These are phyloP conservation scores for Sphaerostilbella broomeana DNA, from an alignment of 2,329 filamentous ascomycete species.

Conservation along the genomic window DNA sequence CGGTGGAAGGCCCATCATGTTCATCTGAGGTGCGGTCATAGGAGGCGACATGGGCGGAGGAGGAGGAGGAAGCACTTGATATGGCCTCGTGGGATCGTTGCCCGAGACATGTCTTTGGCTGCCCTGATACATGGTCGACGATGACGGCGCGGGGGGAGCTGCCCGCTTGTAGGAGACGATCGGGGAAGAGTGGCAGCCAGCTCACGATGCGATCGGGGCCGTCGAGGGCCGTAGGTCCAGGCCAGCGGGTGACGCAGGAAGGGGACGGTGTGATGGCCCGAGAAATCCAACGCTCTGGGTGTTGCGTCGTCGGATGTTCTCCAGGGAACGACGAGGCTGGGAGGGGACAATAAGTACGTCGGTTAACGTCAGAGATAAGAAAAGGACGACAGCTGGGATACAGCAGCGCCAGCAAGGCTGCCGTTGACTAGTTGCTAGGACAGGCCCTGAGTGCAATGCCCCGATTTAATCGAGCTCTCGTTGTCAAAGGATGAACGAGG, in stretches of 20 bases:
- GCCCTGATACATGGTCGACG: constrained; percentile 46
- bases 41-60: constrained; percentile 51
- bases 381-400: too few relatives aligned
- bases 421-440: too few relatives aligned
- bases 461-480: too few relatives aligned
- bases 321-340: too few relatives aligned
- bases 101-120: constrained; percentile 43
- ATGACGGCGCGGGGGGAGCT: not conserved
- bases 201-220: constrained; percentile 8
- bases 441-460: too few relatives aligned
- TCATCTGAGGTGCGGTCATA: constrained; percentile 35
- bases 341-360: too few relatives aligned
- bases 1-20: constrained; percentile 46
- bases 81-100: constrained; percentile 45
- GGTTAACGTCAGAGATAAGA: too few relatives aligned
- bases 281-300: too few relatives aligned
- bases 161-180: constrained; percentile 1
- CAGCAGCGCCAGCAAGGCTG: too few relatives aligned
- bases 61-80: constrained; percentile 50
- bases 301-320: too few relatives aligned
- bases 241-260: not conserved
- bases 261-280: too few relatives aligned
- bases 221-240: constrained; percentile 9
- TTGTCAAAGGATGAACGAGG: too few relatives aligned
- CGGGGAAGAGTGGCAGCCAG: not conserved